phyloP scores from a whole-genome alignment of 768 basidiomycete species.

The Pholiota microspora region DNA sequence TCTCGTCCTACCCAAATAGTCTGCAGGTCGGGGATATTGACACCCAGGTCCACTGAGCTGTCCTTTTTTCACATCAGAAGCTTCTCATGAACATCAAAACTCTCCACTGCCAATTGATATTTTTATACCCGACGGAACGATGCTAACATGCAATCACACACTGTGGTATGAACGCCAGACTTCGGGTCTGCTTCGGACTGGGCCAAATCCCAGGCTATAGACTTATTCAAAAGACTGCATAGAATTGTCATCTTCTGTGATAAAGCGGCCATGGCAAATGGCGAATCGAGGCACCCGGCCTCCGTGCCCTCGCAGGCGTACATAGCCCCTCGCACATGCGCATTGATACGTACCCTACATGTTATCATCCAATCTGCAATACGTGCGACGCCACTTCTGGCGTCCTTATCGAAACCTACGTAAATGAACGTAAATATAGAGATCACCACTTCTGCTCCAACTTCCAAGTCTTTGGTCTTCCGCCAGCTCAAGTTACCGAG shows the following conservation, averaged over 20 bases:
- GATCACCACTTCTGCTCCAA: neutral
- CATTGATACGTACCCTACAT: neutral
- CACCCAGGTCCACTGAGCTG: neutral
- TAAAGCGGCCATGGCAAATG: neutral
- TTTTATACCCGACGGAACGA: neutral
- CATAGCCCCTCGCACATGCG: neutral
- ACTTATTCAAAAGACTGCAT: neutral
- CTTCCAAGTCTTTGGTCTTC: neutral
- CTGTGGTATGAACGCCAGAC: neutral
- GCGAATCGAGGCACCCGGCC: neutral
- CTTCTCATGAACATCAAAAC: constrained; percentile 1
- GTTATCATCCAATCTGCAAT: neutral
- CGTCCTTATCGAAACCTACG: neutral
- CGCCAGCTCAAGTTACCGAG: neutral
- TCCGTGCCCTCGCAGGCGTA: neutral
- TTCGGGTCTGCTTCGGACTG: neutral
- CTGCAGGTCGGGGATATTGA: neutral
- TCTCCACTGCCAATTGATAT: neutral
- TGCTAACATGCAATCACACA: neutral
- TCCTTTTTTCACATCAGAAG: neutral
- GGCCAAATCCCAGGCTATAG: neutral
- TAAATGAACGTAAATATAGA: neutral
- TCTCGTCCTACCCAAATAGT: neutral
- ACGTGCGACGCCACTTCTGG: neutral
- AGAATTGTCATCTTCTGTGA: neutral